Evolutionary conservation across 345 rosid species (phyloP).

Genomic region (Viola odorata): DNA sequence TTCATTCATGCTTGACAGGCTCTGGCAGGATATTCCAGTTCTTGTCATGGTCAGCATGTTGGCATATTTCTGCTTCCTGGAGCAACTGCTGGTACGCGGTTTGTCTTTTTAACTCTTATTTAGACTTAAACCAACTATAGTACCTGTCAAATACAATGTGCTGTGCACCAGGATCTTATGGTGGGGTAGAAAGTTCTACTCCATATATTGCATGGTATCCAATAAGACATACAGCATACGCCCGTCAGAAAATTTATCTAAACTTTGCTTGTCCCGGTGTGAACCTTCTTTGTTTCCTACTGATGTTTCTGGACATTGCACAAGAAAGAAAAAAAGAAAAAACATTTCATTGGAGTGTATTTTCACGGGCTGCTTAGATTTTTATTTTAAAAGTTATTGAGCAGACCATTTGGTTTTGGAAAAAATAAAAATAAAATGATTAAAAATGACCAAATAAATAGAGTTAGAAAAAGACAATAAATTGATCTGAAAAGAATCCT

Average conservation of each 20-base stretch:
- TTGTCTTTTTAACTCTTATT: not conserved
- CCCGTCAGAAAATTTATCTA: not conserved
- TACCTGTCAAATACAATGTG: not conserved
- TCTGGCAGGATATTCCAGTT: slow-evolving; percentile 48
- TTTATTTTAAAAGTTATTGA: no score
- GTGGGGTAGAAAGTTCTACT: not conserved
- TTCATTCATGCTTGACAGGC: slow-evolving; percentile 25
- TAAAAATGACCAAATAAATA: no score
- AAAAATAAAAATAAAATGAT: no score
- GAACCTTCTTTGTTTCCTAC: no score
- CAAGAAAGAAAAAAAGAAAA: no score
- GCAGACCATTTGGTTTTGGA: no score
- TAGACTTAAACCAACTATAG: not conserved
- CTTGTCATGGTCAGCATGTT: slow-evolving; percentile 69
- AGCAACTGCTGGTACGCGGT: slow-evolving; percentile 45
- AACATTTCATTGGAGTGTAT: no score
- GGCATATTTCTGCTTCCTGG: slow-evolving; percentile 61
- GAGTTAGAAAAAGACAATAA: no score
- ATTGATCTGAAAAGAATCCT: no score
- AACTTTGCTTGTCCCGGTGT: no score
- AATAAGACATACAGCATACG: not conserved
- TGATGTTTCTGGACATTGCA: no score
- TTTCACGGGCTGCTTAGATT: no score
- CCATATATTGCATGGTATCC: not conserved
- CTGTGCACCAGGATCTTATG: not conserved